Evolutionary conservation across 495 filamentous ascomycete genomes (phyloP).

Genomic region (Daldinia bambusicola): DNA sequence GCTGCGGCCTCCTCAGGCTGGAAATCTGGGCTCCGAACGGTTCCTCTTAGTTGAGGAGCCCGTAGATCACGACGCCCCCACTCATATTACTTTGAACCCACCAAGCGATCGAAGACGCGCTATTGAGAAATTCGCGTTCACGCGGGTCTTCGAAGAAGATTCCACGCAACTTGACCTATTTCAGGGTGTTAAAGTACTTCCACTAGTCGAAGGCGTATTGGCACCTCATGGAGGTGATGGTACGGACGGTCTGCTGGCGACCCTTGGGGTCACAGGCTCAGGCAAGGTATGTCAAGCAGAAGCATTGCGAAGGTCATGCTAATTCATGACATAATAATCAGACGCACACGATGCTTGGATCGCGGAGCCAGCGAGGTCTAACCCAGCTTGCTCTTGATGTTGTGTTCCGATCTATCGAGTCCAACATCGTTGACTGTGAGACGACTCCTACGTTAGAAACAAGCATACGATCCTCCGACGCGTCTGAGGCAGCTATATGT

Average conservation of each 20-base stretch:
- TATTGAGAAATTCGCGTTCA: slow-evolving; percentile 94
- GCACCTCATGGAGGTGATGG: slow-evolving; percentile 73
- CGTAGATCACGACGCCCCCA: slow-evolving; percentile 64
- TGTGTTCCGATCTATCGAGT: slow-evolving; percentile 80
- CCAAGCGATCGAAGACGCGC: slow-evolving; percentile 85
- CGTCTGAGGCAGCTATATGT: slow-evolving; percentile 85
- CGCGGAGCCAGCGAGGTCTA: slow-evolving; percentile 83
- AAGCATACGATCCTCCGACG: slow-evolving; percentile 78
- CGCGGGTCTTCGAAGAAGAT: slow-evolving; percentile 88
- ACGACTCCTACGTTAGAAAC: slow-evolving; percentile 70
- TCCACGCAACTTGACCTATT: slow-evolving; percentile 88
- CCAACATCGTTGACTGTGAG: slow-evolving; percentile 70
- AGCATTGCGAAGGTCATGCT: not conserved
- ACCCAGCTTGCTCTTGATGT: slow-evolving; percentile 92
- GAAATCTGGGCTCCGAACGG: slow-evolving; percentile 64
- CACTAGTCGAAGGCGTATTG: slow-evolving; percentile 81
- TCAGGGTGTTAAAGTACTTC: slow-evolving; percentile 78
- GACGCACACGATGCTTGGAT: slow-evolving; percentile 97
- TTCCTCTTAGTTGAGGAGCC: slow-evolving; percentile 80
- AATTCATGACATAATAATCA: slow-evolving; percentile 49
- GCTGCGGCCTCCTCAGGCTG: slow-evolving; percentile 75
- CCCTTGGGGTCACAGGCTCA: slow-evolving; percentile 92
- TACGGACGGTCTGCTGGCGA: slow-evolving; percentile 89
- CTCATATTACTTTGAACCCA: slow-evolving; percentile 88
- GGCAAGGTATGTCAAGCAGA: slow-evolving; percentile 75